Conservation (phyloP, 2,329 filamentous ascomycete species). For the Botrytis aclada region DNA sequence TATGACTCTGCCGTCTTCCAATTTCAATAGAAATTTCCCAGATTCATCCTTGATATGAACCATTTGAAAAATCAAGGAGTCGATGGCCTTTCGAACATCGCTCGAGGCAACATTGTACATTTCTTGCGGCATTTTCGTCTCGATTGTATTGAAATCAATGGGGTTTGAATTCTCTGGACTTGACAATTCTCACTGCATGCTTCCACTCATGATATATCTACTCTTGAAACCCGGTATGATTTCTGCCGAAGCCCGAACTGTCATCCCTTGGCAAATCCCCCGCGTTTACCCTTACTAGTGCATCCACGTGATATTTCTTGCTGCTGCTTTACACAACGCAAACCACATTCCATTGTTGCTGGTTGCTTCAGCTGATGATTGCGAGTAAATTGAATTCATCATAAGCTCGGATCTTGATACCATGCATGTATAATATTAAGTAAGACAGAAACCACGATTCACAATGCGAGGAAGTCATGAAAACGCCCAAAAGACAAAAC, state of each 20-base stretch:
- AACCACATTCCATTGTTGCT: background rate
- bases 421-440: too few relatives aligned
- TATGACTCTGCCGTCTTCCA: constrained; percentile 71
- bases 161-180: background rate
- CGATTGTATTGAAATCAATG: background rate
- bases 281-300: constrained; percentile 10
- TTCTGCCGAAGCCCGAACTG: constrained; percentile 1
- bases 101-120: constrained; percentile 45
- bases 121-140: constrained; percentile 19
- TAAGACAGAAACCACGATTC: background rate
- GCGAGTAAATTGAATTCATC: background rate
- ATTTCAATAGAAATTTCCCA: constrained; percentile 68
- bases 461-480: background rate
- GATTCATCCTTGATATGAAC: constrained; percentile 75
- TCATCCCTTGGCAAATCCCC: constrained; percentile 6
- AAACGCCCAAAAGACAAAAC: background rate
- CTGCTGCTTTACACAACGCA: background rate
- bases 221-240: background rate
- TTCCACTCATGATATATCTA: constrained; percentile 2
- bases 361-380: background rate
- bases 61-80: constrained; percentile 67
- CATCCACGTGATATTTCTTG: background rate
- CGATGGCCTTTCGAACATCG: constrained; percentile 53
- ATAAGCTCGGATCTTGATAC: background rate
- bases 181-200: background rate